Base-by-base conservation (phyloP, 371 early-diverging fungal species). In the Dichotomocladium elegans region DNA sequence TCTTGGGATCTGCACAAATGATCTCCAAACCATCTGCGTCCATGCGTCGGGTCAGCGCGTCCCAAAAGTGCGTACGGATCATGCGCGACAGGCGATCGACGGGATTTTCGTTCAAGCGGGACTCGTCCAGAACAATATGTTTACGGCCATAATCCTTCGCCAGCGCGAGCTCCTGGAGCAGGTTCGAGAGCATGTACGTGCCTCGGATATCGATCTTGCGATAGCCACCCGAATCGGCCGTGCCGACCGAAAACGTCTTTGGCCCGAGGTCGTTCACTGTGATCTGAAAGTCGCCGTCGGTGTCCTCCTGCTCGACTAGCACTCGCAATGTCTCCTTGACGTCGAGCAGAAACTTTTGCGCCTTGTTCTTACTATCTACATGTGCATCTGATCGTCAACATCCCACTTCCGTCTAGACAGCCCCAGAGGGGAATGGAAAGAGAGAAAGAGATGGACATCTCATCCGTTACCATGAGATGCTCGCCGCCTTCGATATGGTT, bases 1-100 rank as follows among this genome's bases (percentile, higher is more conserved):
- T 93, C 66, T 98, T 98, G n/a, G 97, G 91, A 63, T 98, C 98
- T 9, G 80, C 80, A 66, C 92, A 90, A 51, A 98, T 95, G 22
- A 83, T 79, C 64, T 94, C 92, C 42, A 98, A 68, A 2, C 93
- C 93, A 30, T 91, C 82, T 11, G 91, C 92, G 69, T 96, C 97
- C 57, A 98, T 94, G 31, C 95, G 79, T 43, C 98, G 78, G 2
- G 95, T 95, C 25, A 98, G 69, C 0, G 90, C 94, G 66, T 94
- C 92, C 98, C 98, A 96, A 62, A 96, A 98, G 41, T 90, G 45
- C 26, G 33, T 27, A 42, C 87, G 83, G 64, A 98, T 95, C 87
- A 95, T 88, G 25, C 98, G 82, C 28, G 86, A 83, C 26, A 98
- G 66, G 14, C 97, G 83, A 47, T 92, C 87, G 25, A 96, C 90